Conservation (phyloP, 2,329 filamentous ascomycete species). For the Pseudogymnoascus sp. region DNA sequence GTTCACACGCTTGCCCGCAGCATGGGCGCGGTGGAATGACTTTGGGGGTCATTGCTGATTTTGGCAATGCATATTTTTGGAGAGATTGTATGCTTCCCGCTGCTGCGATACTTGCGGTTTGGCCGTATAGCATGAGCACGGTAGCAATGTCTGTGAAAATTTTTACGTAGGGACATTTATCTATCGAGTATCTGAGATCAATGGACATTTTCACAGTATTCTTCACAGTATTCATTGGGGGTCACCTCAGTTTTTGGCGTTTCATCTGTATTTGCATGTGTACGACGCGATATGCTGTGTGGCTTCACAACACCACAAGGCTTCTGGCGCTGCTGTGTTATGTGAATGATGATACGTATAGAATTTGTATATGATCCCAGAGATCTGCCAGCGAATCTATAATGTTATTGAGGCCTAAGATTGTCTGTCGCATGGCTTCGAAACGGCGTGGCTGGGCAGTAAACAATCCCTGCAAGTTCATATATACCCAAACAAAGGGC, state of each 20-base stretch:
- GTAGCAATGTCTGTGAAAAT: conserved; percentile 5
- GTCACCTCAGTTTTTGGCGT: not conserved
- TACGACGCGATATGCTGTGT: not conserved
- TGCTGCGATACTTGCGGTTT: not conserved
- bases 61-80: not conserved
- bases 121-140: not conserved
- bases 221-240: not conserved
- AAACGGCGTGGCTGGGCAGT: not conserved
- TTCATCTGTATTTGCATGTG: not conserved
- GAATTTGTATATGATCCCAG: not conserved
- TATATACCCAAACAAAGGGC: not conserved
- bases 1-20: not conserved
- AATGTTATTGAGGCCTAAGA: not conserved
- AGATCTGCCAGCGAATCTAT: not conserved
- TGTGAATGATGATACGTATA: not conserved
- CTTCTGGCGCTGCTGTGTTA: not conserved
- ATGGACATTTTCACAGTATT: conserved; percentile 4
- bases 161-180: not conserved
- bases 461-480: not conserved
- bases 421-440: not conserved
- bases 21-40: not conserved
- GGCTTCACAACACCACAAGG: not conserved
- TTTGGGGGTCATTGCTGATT: not conserved
- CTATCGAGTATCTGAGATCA: not conserved
- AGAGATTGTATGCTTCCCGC: not conserved